These are phyloP conservation scores for Wickerhamomyces sp. DNA, from an alignment of 1,139 yeast genomes.

Conservation along the genomic window DNA sequence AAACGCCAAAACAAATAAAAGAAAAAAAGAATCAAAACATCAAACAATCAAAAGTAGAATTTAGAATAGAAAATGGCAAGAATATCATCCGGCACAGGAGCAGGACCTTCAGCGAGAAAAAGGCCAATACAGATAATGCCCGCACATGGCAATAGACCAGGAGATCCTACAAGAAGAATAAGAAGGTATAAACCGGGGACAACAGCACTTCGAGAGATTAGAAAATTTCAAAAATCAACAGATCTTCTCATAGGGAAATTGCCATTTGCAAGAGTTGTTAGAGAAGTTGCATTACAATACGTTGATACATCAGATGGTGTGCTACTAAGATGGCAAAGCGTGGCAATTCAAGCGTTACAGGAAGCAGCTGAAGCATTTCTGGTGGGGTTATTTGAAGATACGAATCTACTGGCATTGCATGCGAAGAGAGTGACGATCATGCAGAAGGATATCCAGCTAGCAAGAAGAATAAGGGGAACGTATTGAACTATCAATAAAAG, in stretches of 20 bases:
- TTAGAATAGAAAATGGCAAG: constrained; percentile 11
- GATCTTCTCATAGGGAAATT: constrained; percentile 74
- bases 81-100: too few species aligned
- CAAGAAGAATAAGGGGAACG: constrained; percentile 78
- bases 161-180: constrained; percentile 39
- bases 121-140: constrained; percentile 28
- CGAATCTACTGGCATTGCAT: constrained; percentile 85
- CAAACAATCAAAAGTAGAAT: too few species aligned
- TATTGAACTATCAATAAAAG: not conserved
- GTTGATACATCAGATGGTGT: constrained; percentile 46
- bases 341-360: constrained; percentile 83
- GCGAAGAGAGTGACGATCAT: constrained; percentile 92
- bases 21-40: not conserved
- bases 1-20: too few species aligned
- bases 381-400: constrained; percentile 83
- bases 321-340: constrained; percentile 81
- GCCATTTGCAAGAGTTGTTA: constrained; percentile 82
- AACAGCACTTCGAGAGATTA: constrained; percentile 69
- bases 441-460: constrained; percentile 90
- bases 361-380: constrained; percentile 91
- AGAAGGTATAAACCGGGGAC: constrained; percentile 70
- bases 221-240: constrained; percentile 72
- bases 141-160: constrained; percentile 52
- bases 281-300: constrained; percentile 75
- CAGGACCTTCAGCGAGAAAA: constrained; percentile 1